phyloP scores from a whole-genome alignment of 495 filamentous ascomycete species.

The Neurospora cerealis region DNA sequence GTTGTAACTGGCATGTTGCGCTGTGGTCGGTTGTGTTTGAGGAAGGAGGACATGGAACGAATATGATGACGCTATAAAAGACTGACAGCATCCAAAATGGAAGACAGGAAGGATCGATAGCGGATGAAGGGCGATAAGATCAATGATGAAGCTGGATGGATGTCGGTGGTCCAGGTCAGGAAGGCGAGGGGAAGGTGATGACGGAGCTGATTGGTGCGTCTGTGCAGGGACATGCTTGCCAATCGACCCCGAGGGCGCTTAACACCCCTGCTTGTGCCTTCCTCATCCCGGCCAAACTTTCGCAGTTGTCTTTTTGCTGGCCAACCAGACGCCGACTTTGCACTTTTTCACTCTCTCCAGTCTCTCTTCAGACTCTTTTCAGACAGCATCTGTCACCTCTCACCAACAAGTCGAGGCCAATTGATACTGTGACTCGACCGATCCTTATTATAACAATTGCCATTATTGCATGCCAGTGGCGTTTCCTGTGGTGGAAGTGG shows the following conservation, averaged over 20 bases:
- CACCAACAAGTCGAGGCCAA: not conserved
- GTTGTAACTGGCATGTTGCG: not conserved
- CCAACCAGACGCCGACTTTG: not conserved
- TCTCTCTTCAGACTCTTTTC: not conserved
- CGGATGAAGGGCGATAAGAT: not conserved
- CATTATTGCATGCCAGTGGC: not conserved
- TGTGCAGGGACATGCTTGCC: constrained; percentile 16
- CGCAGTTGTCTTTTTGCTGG: not conserved
- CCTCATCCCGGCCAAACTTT: not conserved
- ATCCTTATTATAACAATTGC: not conserved
- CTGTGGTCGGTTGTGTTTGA: not conserved
- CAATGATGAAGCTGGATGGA: not conserved
- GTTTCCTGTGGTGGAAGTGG: not conserved
- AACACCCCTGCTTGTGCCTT: constrained; percentile 1
- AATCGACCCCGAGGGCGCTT: constrained; percentile 24
- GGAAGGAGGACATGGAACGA: not conserved
- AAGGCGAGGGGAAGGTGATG: constrained; percentile 15
- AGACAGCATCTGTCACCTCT: not conserved
- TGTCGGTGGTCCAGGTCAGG: not conserved
- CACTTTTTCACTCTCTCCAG: not conserved
- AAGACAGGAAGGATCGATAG: not conserved
- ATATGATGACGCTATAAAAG: not conserved
- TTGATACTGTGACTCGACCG: not conserved
- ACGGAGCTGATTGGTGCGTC: constrained; percentile 20
- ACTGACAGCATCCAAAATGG: not conserved